phyloP scores from a whole-genome alignment of 805 yeast genomes.

The Zygotorulaspora florentina region DNA sequence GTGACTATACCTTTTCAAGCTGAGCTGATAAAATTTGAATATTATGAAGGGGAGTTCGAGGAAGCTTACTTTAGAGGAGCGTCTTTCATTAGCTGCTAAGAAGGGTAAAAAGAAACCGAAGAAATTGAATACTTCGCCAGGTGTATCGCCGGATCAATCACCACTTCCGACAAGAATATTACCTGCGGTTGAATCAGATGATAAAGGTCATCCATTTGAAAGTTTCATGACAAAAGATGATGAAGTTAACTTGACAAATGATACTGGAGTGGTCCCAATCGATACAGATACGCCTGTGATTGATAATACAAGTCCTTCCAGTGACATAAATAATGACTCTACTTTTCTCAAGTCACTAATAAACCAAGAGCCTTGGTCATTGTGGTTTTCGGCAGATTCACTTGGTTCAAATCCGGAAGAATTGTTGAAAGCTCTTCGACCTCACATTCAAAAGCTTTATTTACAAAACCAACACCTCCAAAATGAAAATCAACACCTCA shows the following conservation, averaged over 20 bases:
- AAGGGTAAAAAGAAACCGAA: constrained; percentile 33
- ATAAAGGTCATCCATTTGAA: neutral
- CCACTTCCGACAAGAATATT: neutral
- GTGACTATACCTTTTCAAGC: too few relatives aligned
- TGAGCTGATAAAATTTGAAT: neutral
- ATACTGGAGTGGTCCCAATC: neutral
- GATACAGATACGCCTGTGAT: too few relatives aligned
- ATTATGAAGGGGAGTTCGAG: constrained; percentile 39
- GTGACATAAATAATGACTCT: too few relatives aligned
- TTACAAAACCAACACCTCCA: constrained; percentile 4
- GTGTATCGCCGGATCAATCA: constrained; percentile 4
- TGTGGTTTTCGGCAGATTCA: constrained; percentile 3
- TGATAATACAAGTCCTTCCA: neutral
- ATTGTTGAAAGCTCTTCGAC: constrained; percentile 10
- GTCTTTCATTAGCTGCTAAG: constrained; percentile 78
- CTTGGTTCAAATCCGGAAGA: neutral
- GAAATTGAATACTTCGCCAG: constrained; percentile 21
- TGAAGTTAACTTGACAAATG: neutral
- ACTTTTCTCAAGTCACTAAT: neutral
- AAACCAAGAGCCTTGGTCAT: constrained; percentile 9
- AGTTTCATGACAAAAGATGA: neutral
- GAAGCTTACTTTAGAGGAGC: constrained; percentile 74
- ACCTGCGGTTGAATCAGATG: too few relatives aligned
- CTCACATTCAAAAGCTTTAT: constrained; percentile 5
- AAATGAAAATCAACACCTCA: neutral